Evolutionary conservation across 1,284 basidiomycete genomes (phyloP).

Genomic region (Boletus albobrunnescens): DNA sequence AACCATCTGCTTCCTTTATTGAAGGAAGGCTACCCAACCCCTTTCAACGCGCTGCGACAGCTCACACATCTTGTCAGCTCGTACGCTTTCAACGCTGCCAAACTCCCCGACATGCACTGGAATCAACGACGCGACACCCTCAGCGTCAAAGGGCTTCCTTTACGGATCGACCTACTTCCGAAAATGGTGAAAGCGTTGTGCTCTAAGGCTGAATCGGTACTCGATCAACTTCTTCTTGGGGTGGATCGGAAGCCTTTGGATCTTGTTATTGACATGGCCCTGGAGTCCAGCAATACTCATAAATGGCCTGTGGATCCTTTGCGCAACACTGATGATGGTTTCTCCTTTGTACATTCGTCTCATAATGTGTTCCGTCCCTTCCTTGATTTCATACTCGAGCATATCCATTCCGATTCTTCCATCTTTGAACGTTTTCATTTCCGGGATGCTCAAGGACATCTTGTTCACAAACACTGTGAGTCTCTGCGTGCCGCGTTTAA

Average conservation of each 20-base stretch:
- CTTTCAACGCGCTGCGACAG: neutral
- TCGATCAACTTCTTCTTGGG: too few relatives aligned
- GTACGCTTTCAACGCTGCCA: neutral
- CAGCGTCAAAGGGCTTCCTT: neutral
- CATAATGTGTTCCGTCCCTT: neutral
- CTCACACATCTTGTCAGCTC: neutral
- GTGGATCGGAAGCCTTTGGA: too few relatives aligned
- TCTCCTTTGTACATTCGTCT: neutral
- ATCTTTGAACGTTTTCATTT: neutral
- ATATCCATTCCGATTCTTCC: neutral
- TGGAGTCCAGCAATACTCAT: neutral
- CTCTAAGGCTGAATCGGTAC: neutral
- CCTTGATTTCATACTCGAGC: neutral
- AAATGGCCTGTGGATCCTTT: constrained; percentile 5
- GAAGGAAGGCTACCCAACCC: neutral
- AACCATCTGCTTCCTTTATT: neutral
- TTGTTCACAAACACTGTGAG: neutral
- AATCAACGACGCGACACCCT: neutral
- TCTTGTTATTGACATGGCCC: neutral
- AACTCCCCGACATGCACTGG: constrained; percentile 1
- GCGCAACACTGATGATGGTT: neutral
- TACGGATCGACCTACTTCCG: neutral
- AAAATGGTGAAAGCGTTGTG: too few relatives aligned
- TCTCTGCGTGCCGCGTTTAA: neutral
- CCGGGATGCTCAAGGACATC: neutral